Conservation (phyloP, 225 moss, liverwort and hornwort genomes). For the Ulota crispa region DNA sequence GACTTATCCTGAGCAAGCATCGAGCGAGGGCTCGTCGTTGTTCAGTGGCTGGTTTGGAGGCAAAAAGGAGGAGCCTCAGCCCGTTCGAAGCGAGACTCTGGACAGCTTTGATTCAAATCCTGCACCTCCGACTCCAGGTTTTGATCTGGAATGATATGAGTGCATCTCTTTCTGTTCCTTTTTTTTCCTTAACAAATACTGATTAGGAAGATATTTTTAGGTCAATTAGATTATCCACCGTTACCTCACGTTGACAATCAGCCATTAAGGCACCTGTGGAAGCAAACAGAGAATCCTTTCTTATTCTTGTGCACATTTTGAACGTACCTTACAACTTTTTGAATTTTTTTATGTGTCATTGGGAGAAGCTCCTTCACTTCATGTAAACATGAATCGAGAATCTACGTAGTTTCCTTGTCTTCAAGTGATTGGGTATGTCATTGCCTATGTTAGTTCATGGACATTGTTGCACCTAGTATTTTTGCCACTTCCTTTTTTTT, state of each 20-base stretch:
- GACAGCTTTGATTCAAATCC: constrained; percentile 64
- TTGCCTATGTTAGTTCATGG: neutral
- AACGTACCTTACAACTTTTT: neutral
- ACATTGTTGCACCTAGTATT: neutral
- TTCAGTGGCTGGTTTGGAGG: constrained; percentile 55
- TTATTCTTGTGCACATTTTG: neutral
- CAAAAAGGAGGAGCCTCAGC: constrained; percentile 50
- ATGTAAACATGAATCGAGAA: neutral
- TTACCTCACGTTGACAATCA: constrained; percentile 4
- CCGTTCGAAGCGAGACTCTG: constrained; percentile 44
- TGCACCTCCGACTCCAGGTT: constrained; percentile 61
- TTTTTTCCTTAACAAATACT: neutral
- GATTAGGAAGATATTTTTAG: no score
- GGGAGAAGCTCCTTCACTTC: neutral
- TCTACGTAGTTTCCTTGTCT: neutral
- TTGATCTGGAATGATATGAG: constrained; percentile 48
- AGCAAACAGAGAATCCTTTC: neutral
- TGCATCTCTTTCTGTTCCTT: neutral
- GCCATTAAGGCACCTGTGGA: neutral
- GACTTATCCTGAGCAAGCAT: constrained; percentile 31
- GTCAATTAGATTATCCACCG: no score
- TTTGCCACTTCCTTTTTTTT: no score
- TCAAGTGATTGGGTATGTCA: neutral
- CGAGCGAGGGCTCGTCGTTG: constrained; percentile 25
- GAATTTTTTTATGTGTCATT: neutral